Conservation (phyloP, 2,329 filamentous ascomycete genomes). For the Eutypa lata region DNA sequence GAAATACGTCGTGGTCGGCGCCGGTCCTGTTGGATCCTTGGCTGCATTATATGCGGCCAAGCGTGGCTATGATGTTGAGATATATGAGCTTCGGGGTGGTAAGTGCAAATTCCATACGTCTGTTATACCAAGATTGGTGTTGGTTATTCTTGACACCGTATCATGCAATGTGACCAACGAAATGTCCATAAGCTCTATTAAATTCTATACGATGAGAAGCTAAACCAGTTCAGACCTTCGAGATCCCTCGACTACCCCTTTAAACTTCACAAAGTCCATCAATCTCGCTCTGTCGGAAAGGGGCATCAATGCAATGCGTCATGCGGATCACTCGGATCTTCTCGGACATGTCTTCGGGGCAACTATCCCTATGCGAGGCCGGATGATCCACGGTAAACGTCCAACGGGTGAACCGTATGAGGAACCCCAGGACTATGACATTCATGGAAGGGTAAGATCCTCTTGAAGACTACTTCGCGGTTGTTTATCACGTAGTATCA, state of each 20-base stretch:
- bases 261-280: constrained; percentile 98
- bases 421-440: constrained; percentile 84
- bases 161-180: no score
- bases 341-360: constrained; percentile 70
- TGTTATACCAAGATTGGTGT: no score
- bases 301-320: constrained; percentile 81
- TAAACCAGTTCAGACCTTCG: constrained; percentile 66
- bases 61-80: constrained; percentile 82
- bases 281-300: constrained; percentile 93
- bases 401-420: constrained; percentile 67
- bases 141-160: no score
- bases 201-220: no score
- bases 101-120: constrained; percentile 32
- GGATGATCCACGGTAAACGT: constrained; percentile 85
- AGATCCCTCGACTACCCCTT: constrained; percentile 73
- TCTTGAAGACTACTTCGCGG: not conserved
- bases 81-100: constrained; percentile 94
- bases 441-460: constrained; percentile 70
- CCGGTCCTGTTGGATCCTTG: constrained; percentile 87
- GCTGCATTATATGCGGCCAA: constrained; percentile 90
- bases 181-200: no score
- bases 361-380: constrained; percentile 89
- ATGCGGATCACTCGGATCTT: constrained; percentile 64
- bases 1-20: constrained; percentile 82
- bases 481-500: no score